Conservation (phyloP, 1,284 basidiomycete genomes). For the Veloporphyrellus conicus region DNA sequence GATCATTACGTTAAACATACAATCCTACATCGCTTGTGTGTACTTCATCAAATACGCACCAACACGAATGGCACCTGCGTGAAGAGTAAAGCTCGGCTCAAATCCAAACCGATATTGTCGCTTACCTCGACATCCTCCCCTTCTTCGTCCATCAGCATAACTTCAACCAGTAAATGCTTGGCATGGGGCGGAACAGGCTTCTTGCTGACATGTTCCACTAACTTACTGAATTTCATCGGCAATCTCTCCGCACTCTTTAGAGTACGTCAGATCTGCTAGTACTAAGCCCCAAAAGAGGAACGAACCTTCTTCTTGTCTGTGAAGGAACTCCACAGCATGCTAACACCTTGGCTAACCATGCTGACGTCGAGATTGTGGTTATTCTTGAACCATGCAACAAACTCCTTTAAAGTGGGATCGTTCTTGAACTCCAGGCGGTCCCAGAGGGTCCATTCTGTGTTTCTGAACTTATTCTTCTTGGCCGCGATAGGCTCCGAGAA, state of each 20-base stretch:
- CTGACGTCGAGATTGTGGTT: conserved; percentile 86
- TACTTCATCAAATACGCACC: conserved; percentile 41
- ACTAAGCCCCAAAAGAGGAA: not conserved
- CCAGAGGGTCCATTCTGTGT: conserved; percentile 96
- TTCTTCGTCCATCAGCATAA: conserved; percentile 89
- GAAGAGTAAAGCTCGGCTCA: not conserved
- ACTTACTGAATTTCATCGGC: conserved; percentile 83
- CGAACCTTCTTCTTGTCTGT: conserved; percentile 84
- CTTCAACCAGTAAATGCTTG: conserved; percentile 85
- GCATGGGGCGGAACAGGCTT: conserved; percentile 79
- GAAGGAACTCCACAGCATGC: conserved; percentile 97
- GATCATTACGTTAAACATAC: conserved; percentile 8
- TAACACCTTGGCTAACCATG: conserved; percentile 97
- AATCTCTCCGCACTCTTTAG: conserved; percentile 79
- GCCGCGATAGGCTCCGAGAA: conserved; percentile 98
- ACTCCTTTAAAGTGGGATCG: conserved; percentile 85
- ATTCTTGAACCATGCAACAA: conserved; percentile 81
- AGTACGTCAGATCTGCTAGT: conserved; percentile 6
- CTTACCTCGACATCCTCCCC: conserved; percentile 83
- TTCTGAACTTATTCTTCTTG: conserved; percentile 83
- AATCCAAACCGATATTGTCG: not conserved
- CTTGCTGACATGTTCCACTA: conserved; percentile 93
- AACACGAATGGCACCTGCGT: conserved; percentile 69
- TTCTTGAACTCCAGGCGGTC: conserved; percentile 92
- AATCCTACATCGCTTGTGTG: not conserved